phyloP scores from a whole-genome alignment of 257 asterid species.

The Solanum pinnatisectum region DNA sequence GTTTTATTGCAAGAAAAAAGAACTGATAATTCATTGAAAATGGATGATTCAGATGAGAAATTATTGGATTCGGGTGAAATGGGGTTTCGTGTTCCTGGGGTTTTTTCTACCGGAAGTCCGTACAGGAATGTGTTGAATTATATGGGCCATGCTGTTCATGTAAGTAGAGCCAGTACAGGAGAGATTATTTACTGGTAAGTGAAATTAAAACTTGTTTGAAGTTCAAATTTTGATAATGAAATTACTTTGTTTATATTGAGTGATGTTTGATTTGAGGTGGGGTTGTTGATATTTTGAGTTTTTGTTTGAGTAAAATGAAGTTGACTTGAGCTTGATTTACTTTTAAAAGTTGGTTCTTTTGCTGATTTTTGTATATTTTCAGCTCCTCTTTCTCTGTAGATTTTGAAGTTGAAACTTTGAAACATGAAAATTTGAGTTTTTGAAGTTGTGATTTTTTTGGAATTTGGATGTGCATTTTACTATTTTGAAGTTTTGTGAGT shows the following conservation, averaged over 20 bases:
- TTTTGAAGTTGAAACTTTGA: not conserved
- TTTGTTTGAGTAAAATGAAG: not conserved
- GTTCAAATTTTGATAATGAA: not conserved
- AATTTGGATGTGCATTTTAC: not conserved
- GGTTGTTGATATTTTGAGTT: not conserved
- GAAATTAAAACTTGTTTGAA: not conserved
- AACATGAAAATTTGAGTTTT: not conserved
- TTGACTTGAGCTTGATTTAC: not conserved
- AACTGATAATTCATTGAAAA: not conserved
- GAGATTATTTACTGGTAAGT: constrained; percentile 49
- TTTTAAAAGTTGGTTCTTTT: not conserved
- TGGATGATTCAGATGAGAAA: not conserved
- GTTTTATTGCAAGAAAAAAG: constrained; percentile 19
- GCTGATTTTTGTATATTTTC: not conserved
- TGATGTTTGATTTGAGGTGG: not conserved
- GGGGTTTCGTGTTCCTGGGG: constrained; percentile 23
- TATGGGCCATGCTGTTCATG: constrained; percentile 61
- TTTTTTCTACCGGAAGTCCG: constrained; percentile 26
- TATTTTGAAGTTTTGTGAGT: not conserved
- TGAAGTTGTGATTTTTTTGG: not conserved
- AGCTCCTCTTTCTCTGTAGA: not conserved
- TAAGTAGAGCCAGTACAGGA: constrained; percentile 26
- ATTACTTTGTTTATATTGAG: not conserved
- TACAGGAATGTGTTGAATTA: constrained; percentile 38
- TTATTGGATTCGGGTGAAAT: constrained; percentile 8